Conservation (phyloP, 306 rosid genomes). For the Styphnolobium japonicum region DNA sequence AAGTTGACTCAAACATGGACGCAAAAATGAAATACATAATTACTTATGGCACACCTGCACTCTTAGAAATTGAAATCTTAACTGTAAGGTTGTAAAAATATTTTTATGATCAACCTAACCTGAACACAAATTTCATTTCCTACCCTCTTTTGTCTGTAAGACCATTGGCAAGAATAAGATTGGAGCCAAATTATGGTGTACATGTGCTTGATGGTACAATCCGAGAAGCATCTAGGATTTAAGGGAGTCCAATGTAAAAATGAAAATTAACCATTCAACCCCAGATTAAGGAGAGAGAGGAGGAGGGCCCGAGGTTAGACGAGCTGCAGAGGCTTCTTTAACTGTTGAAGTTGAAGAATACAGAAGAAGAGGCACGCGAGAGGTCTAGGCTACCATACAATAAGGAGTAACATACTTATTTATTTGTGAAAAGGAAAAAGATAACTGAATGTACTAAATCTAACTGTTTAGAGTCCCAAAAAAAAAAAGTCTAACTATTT, state of each 20-base stretch:
- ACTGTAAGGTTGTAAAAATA: too few relatives aligned
- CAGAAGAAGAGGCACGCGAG: neutral
- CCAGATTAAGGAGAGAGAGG: neutral
- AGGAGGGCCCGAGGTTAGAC: constrained; percentile 1
- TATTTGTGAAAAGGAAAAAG: neutral
- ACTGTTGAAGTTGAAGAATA: constrained; percentile 17
- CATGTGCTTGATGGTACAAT: neutral
- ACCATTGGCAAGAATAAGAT: neutral
- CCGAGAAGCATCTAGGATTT: neutral
- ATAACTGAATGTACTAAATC: neutral
- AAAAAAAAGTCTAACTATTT: neutral
- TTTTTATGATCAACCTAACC: too few relatives aligned
- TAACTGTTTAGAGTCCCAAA: neutral
- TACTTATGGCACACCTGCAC: neutral
- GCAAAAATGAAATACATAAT: neutral
- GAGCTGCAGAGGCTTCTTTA: neutral
- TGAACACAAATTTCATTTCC: neutral
- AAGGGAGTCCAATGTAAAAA: neutral
- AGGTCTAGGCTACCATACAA: neutral
- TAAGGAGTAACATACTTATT: neutral
- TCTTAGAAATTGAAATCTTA: neutral
- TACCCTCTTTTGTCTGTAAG: neutral
- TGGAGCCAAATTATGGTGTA: neutral
- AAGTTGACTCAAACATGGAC: neutral
- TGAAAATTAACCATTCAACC: neutral